Evolutionary conservation across 2,329 filamentous ascomycete species (phyloP), one percentile per base, ranked within the genome.

Genomic region (Pseudopyrenochaeta lycopersici): DNA sequence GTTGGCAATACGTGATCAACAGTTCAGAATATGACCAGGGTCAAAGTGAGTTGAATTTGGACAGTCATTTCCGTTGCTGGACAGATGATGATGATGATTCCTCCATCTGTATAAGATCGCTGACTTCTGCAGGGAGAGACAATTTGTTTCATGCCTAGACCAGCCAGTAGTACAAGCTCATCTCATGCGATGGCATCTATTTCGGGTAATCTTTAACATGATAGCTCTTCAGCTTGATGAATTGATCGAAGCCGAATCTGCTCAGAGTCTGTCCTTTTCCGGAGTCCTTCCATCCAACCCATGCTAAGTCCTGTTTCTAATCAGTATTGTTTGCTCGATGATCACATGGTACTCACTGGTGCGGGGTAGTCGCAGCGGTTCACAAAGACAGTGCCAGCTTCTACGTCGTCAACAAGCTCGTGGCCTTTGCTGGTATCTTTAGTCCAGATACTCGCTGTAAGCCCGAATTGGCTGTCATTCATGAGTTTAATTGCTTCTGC

Each of bases 401-500:
- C 93, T 42, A 98, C 87, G 45, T 88, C 82, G 49, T 95, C 88
- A 33, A 89, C 86, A 46, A 98, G 82, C 72, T 90, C 84, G 65
- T 92, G 87, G 14, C 89, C 94, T 71, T 83, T 88, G 40, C 80
- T 82, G 2, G 88, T 86, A 71, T 98, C 92, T 76, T 95, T 96
- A 52, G 92, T 97, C 94, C 94, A 98, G 68, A 98, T 92, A 69
- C 92, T 96, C n/a, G 93, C 94, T 3, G 94, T 97, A 57, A 98
- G 82, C 4, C 94, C 94, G 72, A 96, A 96, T 62, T 96, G 88
- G 78, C 91, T 95, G 74, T 97, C 92, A 68, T 97, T 97, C 92
- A 98, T 97, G 45, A 94, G 79, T 63, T 82, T 79, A 57, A 97
- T 79, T 1, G 94, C 94, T 76, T 97, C 92, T 15, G 85, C 85